These are phyloP conservation scores for Debaryomyces castellii DNA, from an alignment of 805 yeast species.

Conservation along the genomic window DNA sequence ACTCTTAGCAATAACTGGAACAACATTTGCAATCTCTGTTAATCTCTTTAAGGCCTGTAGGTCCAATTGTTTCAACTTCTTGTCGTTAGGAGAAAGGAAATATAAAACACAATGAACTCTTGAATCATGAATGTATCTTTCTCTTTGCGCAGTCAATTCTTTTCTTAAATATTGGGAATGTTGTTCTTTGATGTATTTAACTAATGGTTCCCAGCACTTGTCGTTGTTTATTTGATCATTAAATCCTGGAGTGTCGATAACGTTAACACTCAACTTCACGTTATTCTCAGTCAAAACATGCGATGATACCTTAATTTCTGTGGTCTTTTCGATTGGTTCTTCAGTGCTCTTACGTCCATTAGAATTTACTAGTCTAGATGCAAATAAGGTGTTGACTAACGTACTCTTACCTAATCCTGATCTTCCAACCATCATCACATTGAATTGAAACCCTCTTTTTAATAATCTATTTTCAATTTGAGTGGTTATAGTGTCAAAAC, in stretches of 20 bases:
- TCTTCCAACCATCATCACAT: conserved; percentile 86
- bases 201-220: conserved; percentile 95
- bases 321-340: conserved; percentile 81
- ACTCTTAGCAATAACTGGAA: conserved; percentile 92
- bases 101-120: conserved; percentile 92
- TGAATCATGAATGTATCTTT: conserved; percentile 75
- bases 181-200: conserved; percentile 92
- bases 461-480: conserved; percentile 92
- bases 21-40: conserved; percentile 87
- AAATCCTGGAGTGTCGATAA: conserved; percentile 97
- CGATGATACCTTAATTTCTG: conserved; percentile 74
- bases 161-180: conserved; percentile 87
- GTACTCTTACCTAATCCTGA: conserved; percentile 96
- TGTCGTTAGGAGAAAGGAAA: conserved; percentile 85
- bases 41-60: conserved; percentile 78
- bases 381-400: conserved; percentile 78
- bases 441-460: conserved; percentile 92
- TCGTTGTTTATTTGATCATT: conserved; percentile 96
- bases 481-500: conserved; percentile 92
- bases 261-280: conserved; percentile 79
- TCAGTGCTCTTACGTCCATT: conserved; percentile 66
- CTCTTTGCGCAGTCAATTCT: conserved; percentile 94
- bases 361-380: conserved; percentile 73
- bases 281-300: conserved; percentile 80
- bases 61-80: conserved; percentile 83